These are phyloP conservation scores for Cicer pinnatifidum DNA, from an alignment of 306 rosid species.

Conservation along the genomic window DNA sequence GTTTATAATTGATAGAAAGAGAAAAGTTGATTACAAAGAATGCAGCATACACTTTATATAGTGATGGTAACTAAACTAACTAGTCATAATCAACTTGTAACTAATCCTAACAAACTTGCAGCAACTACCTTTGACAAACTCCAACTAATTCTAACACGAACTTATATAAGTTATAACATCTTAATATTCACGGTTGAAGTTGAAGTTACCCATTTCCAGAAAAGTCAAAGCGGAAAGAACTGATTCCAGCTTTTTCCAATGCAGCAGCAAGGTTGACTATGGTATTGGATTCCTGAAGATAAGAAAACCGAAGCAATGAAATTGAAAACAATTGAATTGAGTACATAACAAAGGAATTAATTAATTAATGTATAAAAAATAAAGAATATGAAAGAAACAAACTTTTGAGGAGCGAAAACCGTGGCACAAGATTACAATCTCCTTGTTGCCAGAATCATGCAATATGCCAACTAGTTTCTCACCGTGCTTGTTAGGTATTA, in stretches of 20 bases:
- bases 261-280: slow-evolving; percentile 66
- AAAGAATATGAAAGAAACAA: slow-evolving; percentile 13
- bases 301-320: slow-evolving; percentile 31
- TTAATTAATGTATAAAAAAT: background rate
- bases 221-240: slow-evolving; percentile 80
- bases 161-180: background rate
- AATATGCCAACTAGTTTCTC: slow-evolving; percentile 77
- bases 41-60: no score
- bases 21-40: no score
- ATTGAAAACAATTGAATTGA: slow-evolving; percentile 12
- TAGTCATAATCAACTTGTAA: no score
- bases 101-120: no score
- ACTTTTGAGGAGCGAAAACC: slow-evolving; percentile 78
- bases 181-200: background rate
- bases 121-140: no score
- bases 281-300: slow-evolving; percentile 55
- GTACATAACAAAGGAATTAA: background rate
- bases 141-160: no score
- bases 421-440: slow-evolving; percentile 76
- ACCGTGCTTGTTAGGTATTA: slow-evolving; percentile 67
- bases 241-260: slow-evolving; percentile 64
- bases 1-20: no score
- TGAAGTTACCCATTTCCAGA: slow-evolving; percentile 69
- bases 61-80: no score
- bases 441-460: slow-evolving; percentile 72